Conservation (phyloP, 495 filamentous ascomycete genomes). For the Lichina pygmaea region DNA sequence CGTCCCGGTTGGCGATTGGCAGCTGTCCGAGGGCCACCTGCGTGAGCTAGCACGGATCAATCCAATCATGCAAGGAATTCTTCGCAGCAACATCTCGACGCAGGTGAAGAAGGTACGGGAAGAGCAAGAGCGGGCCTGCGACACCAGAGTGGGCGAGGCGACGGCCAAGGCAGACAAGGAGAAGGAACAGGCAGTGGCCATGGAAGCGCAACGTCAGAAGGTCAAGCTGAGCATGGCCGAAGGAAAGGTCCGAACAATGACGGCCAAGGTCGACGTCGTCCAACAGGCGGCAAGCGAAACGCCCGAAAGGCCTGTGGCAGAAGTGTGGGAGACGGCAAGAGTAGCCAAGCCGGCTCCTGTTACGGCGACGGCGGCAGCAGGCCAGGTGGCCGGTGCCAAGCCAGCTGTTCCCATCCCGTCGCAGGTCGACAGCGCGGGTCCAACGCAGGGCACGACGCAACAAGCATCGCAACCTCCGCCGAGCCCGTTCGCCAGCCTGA, state of each 20-base stretch:
- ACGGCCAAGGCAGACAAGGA: constrained; percentile 16
- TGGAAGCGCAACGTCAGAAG: constrained; percentile 34
- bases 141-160: constrained; percentile 11
- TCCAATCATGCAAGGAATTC: constrained; percentile 31
- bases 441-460: constrained; percentile 5
- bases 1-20: constrained; percentile 3
- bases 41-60: constrained; percentile 37
- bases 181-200: constrained; percentile 23
- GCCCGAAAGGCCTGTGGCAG: constrained; percentile 48
- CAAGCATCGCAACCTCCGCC: not conserved
- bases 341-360: constrained; percentile 31
- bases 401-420: not conserved
- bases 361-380: constrained; percentile 12
- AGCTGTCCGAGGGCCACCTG: constrained; percentile 28
- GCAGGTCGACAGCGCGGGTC: constrained; percentile 3
- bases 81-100: constrained; percentile 39
- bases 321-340: constrained; percentile 67
- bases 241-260: constrained; percentile 30
- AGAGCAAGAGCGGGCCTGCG: constrained; percentile 18
- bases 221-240: constrained; percentile 62
- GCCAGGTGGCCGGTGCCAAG: constrained; percentile 1
- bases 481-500: not conserved
- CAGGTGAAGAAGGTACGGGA: constrained; percentile 7
- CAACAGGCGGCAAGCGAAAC: constrained; percentile 60
- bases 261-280: constrained; percentile 52